Base-by-base conservation (phyloP, 352 stramenopile genomes). In the Globisporangium radiosum region DNA sequence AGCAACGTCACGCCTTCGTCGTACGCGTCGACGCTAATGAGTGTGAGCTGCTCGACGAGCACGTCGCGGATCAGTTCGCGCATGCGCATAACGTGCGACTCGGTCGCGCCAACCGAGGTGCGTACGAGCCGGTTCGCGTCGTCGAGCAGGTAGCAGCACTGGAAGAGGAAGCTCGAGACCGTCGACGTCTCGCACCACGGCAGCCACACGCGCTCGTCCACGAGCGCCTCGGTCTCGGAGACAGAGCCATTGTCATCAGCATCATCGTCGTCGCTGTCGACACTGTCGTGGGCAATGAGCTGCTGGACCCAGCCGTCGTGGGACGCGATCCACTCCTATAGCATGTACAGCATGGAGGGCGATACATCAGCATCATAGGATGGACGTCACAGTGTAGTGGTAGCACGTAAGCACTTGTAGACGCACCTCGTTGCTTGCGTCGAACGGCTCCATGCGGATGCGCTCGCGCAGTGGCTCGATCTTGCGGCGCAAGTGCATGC, bases 151-250 rank as follows among this genome's bases (percentile, higher is more conserved):
- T 88, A 92, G 57, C 84, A 94, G 49, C 81, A 94, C 25, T 79
- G 85, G 38, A 94, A 94, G 3, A 94, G 62, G 60, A 92, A 94
- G 53, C 78, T 92, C 10, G 86, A 94, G 13, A 95, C 77, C 6
- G 71, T 86, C 7, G 86, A 74, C 4, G 84, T 93, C 60, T 93
- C 86, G 44, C 77, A 88, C 84, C 84, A 95, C 14, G 86, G 84
- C 1, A 95, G 71, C 82, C 82, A 94, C 11, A 95, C 76, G 42
- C 91, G 88, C 51, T 92, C 82, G 17, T 86, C 77, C n/a, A 65
- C 63, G 5, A 81, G 56, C 44, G 59, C 54, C 25, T 83, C 76
- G 25, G 67, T 68, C 42, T 84, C 72, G 0, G 72, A 83, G 25
- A 3, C 25, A 33, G 25, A 33, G 2, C 25, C 25, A 33, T 33